Evolutionary conservation across 75 land plant species (phyloP).

Genomic region (Pinus albicaulis): DNA sequence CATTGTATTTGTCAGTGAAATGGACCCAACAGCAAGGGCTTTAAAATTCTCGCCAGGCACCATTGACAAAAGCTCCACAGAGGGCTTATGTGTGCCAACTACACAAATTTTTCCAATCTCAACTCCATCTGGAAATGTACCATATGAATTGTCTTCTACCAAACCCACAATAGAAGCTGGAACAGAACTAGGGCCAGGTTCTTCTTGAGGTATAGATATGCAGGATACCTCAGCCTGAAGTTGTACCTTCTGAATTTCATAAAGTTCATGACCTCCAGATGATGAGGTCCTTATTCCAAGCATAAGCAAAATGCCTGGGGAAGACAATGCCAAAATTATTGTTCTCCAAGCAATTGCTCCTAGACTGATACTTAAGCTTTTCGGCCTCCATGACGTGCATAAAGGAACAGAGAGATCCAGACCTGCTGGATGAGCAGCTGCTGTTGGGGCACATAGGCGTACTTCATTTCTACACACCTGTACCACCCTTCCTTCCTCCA

Average conservation of each 20-base stretch:
- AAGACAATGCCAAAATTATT: conserved; percentile 77
- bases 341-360: conserved; percentile 51
- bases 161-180: conserved; percentile 27
- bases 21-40: conserved; percentile 69
- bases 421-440: conserved; percentile 77
- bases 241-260: conserved; percentile 51
- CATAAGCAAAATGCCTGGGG: conserved; percentile 69
- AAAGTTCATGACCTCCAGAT: conserved; percentile 48
- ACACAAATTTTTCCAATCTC: conserved; percentile 54
- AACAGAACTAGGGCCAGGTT: conserved; percentile 19
- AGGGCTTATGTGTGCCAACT: conserved; percentile 95
- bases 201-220: conserved; percentile 75
- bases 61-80: conserved; percentile 84
- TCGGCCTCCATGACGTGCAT: conserved; percentile 81
- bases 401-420: conserved; percentile 47
- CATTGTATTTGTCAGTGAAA: conserved; percentile 56
- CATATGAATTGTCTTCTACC: conserved; percentile 15
- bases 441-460: conserved; percentile 79
- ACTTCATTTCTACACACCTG: conserved; percentile 81
- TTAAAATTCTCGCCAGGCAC: conserved; percentile 51
- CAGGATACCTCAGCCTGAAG: conserved; percentile 86
- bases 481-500: conserved; percentile 77
- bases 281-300: conserved; percentile 59
- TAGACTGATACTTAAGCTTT: conserved; percentile 42
- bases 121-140: conserved; percentile 33